phyloP scores from a whole-genome alignment of 2,329 filamentous ascomycete genomes.

The Oidium heveae region DNA sequence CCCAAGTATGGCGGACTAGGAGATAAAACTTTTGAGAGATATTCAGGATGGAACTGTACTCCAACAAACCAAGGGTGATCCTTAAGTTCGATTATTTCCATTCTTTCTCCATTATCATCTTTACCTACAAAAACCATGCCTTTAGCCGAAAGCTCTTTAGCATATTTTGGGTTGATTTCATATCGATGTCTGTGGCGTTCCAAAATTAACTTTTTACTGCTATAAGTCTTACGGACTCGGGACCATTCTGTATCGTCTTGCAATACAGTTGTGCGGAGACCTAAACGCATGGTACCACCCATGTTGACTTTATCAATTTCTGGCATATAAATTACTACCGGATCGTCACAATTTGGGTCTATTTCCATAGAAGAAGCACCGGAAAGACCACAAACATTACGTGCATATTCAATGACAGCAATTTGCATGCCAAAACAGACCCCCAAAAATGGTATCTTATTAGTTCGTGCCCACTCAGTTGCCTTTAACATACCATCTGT shows the following conservation, averaged over 20 bases:
- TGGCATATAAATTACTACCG: conserved; percentile 71
- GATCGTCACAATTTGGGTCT: conserved; percentile 11
- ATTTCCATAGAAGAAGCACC: conserved; percentile 14
- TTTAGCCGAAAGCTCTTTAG: conserved; percentile 38
- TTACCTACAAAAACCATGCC: conserved; percentile 59
- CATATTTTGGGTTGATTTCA: conserved; percentile 64
- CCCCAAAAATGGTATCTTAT: conserved; percentile 61
- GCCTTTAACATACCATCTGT: conserved; percentile 77
- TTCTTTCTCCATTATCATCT: conserved; percentile 51
- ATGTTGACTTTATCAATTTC: conserved; percentile 54
- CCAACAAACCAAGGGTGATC: conserved; percentile 70
- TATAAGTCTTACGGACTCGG: conserved; percentile 52
- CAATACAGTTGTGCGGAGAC: conserved; percentile 49
- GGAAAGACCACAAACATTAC: conserved; percentile 42
- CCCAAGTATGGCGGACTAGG: conserved; percentile 59
- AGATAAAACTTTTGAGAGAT: conserved; percentile 46
- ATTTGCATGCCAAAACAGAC: conserved; percentile 58
- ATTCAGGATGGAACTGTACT: conserved; percentile 79
- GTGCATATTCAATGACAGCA: conserved; percentile 70
- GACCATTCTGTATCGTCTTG: conserved; percentile 55
- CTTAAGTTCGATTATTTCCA: conserved; percentile 63
- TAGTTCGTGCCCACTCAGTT: conserved; percentile 65
- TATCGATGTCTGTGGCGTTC: conserved; percentile 79
- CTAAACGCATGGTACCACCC: conserved; percentile 72
- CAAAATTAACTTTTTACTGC: conserved; percentile 24